phyloP scores from a whole-genome alignment of 1,284 basidiomycete genomes.

The Leccinum solheimii region DNA sequence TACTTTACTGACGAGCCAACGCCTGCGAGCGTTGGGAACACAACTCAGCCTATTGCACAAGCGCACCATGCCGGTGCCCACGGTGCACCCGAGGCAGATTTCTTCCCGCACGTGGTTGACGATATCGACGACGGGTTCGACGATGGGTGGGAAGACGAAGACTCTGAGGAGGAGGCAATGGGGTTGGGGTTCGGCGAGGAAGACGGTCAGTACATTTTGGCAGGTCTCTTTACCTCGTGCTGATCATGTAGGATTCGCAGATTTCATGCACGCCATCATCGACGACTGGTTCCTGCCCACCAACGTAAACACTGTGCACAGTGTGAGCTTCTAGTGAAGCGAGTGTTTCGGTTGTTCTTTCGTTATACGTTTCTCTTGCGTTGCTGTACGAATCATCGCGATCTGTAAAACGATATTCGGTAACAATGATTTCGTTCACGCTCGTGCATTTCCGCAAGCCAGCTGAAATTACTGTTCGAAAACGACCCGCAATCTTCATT shows the following conservation, averaged over 20 bases:
- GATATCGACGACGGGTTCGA: conserved; percentile 15
- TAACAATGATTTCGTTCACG: neutral
- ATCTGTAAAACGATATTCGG: neutral
- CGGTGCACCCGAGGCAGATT: conserved; percentile 1
- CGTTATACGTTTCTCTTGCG: neutral
- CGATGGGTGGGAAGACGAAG: conserved; percentile 18
- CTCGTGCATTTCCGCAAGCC: neutral
- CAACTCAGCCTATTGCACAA: neutral
- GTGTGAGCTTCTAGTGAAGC: conserved; percentile 22
- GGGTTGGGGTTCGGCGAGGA: neutral
- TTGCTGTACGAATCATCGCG: neutral
- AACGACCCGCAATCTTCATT: neutral
- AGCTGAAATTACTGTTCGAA: neutral
- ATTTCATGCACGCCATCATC: conserved; percentile 19
- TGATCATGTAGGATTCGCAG: conserved; percentile 11
- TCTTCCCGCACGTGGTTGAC: conserved; percentile 11
- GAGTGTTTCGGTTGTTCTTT: neutral
- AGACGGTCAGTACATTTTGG: conserved; percentile 6
- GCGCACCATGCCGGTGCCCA: neutral
- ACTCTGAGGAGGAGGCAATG: conserved; percentile 11
- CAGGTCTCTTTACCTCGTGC: neutral
- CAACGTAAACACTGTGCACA: conserved; percentile 25
- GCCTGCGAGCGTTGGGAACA: neutral
- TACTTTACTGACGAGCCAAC: conserved; percentile 49
- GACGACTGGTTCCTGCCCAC: conserved; percentile 28